Percentiles rank a stretch among this genome's conserved stretches.
Evolutionary conservation across 1,139 yeast genomes (phyloP).

Genomic region (Candida dubliniensis): DNA sequence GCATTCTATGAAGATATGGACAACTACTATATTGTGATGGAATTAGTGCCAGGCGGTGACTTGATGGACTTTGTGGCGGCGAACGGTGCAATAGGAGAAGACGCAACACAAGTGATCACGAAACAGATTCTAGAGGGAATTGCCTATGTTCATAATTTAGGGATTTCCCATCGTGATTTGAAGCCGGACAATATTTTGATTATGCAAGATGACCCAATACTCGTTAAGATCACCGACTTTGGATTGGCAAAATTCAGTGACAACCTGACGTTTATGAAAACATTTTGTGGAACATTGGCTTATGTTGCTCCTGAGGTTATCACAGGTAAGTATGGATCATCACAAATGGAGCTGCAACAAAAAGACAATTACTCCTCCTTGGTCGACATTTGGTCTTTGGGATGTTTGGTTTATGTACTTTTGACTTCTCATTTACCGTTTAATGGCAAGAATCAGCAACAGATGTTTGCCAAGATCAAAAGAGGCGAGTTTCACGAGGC

Average conservation of each 20-base stretch:
- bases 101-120: constrained; percentile 81
- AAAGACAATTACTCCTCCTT: constrained; percentile 65
- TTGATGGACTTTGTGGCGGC: constrained; percentile 94
- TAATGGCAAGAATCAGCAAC: constrained; percentile 88
- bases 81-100: constrained; percentile 88
- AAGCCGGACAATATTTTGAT: constrained; percentile 92
- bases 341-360: constrained; percentile 17
- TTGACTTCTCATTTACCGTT: constrained; percentile 92
- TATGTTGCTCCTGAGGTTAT: constrained; percentile 95
- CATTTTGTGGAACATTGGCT: constrained; percentile 88
- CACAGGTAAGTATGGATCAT: constrained; percentile 59
- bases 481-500: constrained; percentile 79
- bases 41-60: constrained; percentile 95
- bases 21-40: constrained; percentile 88
- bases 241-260: constrained; percentile 84
- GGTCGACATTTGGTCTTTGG: constrained; percentile 92
- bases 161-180: constrained; percentile 90
- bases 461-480: constrained; percentile 72
- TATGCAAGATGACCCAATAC: constrained; percentile 86
- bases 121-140: constrained; percentile 84
- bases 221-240: constrained; percentile 89
- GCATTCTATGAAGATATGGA: constrained; percentile 84
- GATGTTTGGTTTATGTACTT: constrained; percentile 87
- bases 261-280: constrained; percentile 75
- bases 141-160: constrained; percentile 80